phyloP scores from a whole-genome alignment of 306 rosid species.

The Pterocarpus santalinus region DNA sequence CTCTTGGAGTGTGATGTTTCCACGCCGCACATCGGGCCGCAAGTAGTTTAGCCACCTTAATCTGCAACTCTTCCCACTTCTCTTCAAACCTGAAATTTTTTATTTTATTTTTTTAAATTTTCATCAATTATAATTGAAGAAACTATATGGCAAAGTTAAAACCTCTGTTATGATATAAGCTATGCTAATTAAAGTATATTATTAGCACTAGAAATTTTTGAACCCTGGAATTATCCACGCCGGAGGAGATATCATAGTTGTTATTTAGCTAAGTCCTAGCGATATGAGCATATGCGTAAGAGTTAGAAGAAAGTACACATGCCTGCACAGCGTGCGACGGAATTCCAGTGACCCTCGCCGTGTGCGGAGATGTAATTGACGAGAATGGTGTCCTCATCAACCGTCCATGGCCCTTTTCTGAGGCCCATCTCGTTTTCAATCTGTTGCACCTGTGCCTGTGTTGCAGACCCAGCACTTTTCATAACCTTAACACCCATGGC shows the following conservation, averaged over 20 bases:
- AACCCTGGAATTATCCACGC: neutral
- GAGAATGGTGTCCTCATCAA: constrained; percentile 69
- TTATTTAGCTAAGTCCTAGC: neutral
- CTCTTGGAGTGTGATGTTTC: constrained; percentile 70
- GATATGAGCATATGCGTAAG: too few species aligned
- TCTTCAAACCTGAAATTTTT: constrained; percentile 53
- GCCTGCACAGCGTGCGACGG: constrained; percentile 62
- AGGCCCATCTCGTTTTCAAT: constrained; percentile 42
- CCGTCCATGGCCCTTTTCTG: constrained; percentile 78
- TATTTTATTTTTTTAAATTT: neutral
- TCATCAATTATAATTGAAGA: neutral
- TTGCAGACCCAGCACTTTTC: neutral
- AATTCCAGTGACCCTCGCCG: constrained; percentile 80
- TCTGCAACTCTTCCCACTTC: constrained; percentile 80
- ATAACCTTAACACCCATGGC: constrained; percentile 27
- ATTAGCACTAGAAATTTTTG: too few species aligned
- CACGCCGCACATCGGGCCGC: constrained; percentile 67
- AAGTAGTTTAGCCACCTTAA: constrained; percentile 76
- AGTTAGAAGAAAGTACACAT: constrained; percentile 7
- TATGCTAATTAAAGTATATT: neutral
- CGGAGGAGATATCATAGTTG: neutral
- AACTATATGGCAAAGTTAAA: neutral
- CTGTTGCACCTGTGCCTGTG: neutral
- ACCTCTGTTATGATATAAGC: neutral
- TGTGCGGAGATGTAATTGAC: constrained; percentile 53